Percentiles rank a stretch among this genome's conserved stretches.
Evolutionary conservation across 176 grass and related monocot species (phyloP).

Genomic region (Carex littledalei): DNA sequence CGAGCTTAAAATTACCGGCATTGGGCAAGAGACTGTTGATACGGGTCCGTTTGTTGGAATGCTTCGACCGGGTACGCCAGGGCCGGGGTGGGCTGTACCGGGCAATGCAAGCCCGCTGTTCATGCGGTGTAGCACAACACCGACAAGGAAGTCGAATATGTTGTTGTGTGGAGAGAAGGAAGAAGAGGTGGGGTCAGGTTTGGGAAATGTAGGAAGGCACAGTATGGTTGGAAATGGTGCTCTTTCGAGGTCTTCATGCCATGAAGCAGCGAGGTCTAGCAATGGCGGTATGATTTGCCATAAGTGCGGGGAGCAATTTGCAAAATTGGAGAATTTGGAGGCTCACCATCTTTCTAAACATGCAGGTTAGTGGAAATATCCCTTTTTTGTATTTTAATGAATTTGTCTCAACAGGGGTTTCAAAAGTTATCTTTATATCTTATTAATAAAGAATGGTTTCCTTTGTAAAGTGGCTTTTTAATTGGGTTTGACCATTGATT

Average conservation of each 20-base stretch:
- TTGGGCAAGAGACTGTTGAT: conserved; percentile 14
- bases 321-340: conserved; percentile 36
- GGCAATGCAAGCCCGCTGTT: conserved; percentile 36
- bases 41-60: neutral
- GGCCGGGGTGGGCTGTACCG: conserved; percentile 29
- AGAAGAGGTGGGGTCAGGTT: neutral
- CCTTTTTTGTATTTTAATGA: neutral
- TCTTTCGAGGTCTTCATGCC: conserved; percentile 21
- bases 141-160: conserved; percentile 28
- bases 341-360: conserved; percentile 61
- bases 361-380: conserved; percentile 34
- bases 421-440: neutral
- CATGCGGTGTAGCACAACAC: conserved; percentile 31
- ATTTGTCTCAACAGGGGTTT: neutral
- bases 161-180: conserved; percentile 23
- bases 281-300: conserved; percentile 27
- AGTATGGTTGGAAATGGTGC: neutral
- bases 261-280: conserved; percentile 14
- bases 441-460: neutral
- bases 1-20: conserved; percentile 19
- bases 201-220: conserved; percentile 3
- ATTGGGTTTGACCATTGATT: neutral
- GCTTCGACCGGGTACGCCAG: conserved; percentile 21
- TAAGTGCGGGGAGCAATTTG: conserved; percentile 43
- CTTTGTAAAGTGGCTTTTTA: neutral